Base-by-base conservation (phyloP, 1,284 basidiomycete species). In the Agroathelia rolfsii region DNA sequence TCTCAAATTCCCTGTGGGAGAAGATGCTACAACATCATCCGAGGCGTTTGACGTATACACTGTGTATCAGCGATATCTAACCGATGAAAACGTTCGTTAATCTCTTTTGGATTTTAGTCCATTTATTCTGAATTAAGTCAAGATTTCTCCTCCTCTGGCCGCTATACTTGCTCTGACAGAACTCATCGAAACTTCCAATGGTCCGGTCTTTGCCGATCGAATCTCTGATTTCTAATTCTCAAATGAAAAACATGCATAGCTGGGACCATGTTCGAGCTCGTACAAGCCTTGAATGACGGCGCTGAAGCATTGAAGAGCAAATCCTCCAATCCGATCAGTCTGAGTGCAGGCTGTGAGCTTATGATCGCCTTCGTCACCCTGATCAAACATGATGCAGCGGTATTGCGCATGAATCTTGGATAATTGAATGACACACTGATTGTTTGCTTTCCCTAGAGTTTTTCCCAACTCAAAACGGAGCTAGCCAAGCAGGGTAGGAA, bases 181-280 rank as follows among this genome's bases (percentile, higher is more conserved):
- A 48, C 63, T 90, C 24, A 74, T 92, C 42, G 64, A 76, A 33
- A 61, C 71, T 38, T 88, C 85, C 13, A 65, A 75, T 55, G 80
- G 83, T 79, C 52, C 39, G 59, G 25, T 24, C 14, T 36, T 19
- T 24, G 33, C 40, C 19, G 24, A 16, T 23, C 41, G 33, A 22
- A 33, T 30, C 28, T 34, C 32, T 27, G 30, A 30, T 35, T 33
- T 41, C 41, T 28, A 40, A 42, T 36, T 32, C 37, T 37, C 19
- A 38, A 46, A 44, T 58, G 21, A 35, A 18, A 30, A 32, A 28
- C 33, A 34, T 39, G 39, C 15, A 34, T n/a, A 72, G 86, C 85
- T 23, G 85, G 78, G 5, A 93, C 90, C 14, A 92, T 89, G 73
- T 87, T 87, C 46, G 89, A 94, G 56, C 75, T 94, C 28, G 79